These are phyloP conservation scores for Punica granatum DNA, from an alignment of 345 rosid species.

Conservation along the genomic window DNA sequence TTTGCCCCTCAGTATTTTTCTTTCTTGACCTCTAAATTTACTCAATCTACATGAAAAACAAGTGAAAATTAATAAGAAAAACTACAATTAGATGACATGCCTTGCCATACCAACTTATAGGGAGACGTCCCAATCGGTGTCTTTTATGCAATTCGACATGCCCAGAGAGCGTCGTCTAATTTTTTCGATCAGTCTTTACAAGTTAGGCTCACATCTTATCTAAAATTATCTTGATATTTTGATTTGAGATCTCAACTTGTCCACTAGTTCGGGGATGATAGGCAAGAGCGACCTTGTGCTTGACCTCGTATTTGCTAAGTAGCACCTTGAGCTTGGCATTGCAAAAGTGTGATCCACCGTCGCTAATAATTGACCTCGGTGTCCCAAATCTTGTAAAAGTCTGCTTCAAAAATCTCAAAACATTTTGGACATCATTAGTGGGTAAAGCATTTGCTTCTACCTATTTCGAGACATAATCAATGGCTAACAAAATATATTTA, in stretches of 20 bases:
- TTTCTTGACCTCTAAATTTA: conserved; percentile 12
- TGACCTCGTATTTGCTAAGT: neutral
- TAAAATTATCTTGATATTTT: neutral
- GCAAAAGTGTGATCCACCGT: neutral
- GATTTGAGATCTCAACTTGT: too few species aligned
- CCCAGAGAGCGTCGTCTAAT: neutral
- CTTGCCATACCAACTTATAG: conserved; percentile 7
- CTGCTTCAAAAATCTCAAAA: too few species aligned
- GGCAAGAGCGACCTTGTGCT: neutral
- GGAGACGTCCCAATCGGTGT: conserved; percentile 1
- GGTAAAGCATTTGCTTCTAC: too few species aligned
- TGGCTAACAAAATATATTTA: too few species aligned
- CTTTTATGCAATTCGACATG: conserved; percentile 1
- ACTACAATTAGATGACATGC: neutral
- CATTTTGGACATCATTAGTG: too few species aligned
- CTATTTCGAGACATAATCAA: too few species aligned
- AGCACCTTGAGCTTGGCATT: neutral
- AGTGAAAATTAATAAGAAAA: too few species aligned
- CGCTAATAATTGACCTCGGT: neutral
- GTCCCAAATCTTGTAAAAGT: neutral
- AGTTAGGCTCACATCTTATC: neutral
- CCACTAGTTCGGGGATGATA: conserved; percentile 1
- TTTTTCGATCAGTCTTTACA: conserved; percentile 4
- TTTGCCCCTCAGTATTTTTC: too few species aligned
- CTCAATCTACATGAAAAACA: too few species aligned